Evolutionary conservation across 306 rosid genomes (phyloP), one percentile per base, ranked within the genome.

Genomic region (Lagenaria siceraria): DNA sequence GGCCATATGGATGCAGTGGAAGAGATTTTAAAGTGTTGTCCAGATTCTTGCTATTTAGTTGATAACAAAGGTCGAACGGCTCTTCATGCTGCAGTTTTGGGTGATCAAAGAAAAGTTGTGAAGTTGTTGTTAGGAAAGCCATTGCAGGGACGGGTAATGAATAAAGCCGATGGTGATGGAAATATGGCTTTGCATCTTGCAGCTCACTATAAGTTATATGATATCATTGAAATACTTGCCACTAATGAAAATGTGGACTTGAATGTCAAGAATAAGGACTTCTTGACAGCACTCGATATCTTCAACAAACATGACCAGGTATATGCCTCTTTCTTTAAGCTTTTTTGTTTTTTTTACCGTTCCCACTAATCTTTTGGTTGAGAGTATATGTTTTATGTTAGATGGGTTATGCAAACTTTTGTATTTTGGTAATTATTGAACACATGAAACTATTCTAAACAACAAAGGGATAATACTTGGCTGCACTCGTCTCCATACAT

Each of bases 81-180:
- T 13, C 59, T 73, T 49, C 77, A 73, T 49, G 77, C 61, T 46
- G 77, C 77, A 27, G 59, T 72, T 24, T 48, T 72, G 4, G 77
- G 77, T 0, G 40, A 49, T 10, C 60, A 25, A 72, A 17, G 7
- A 49, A 5, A 72, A 21, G 59, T 25, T 7, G 22, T 72, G 10
- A 48, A 49, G 4, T 72, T 43, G 17, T 24, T 72, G 5, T 72
- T 72, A 18, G 10, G 17, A 27, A 49, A 6, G 29, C 13, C 60
- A 6, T 25, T 0, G 58, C 38, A 48, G 7, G 77, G 38, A 4
- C 5, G 19, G 6, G 10, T 12, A 0, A 48, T 72, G 8, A 72
- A 72, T 9, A 72, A 72, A 49, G 60, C 59, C 0, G 77, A 72
- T 72, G 1, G 31, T 6, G 60, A 72, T 43, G 77, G 77, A 13